Evolutionary conservation across 768 basidiomycete species (phyloP).

Genomic region (Ramaria sp.): DNA sequence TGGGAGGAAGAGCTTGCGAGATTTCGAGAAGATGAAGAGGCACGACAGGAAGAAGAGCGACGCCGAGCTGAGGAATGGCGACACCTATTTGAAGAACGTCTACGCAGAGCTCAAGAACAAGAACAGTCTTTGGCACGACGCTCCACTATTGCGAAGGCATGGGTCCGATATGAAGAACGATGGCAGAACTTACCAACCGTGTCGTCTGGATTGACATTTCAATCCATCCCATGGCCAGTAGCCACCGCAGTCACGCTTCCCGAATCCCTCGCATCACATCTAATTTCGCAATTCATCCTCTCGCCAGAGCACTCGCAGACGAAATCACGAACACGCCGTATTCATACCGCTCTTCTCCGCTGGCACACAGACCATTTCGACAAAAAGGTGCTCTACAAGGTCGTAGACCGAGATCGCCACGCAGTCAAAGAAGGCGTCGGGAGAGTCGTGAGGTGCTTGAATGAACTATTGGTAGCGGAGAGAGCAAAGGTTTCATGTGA

Average conservation of each 20-base stretch:
- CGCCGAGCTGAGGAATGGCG: slow-evolving; percentile 23
- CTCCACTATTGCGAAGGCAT: slow-evolving; percentile 40
- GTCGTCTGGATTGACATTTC: slow-evolving; percentile 35
- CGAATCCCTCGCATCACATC: slow-evolving; percentile 41
- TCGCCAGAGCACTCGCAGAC: slow-evolving; percentile 50
- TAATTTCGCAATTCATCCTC: slow-evolving; percentile 50
- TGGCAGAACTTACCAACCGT: slow-evolving; percentile 40
- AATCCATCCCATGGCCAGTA: slow-evolving; percentile 64
- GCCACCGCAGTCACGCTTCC: slow-evolving; percentile 28
- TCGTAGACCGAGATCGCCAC: slow-evolving; percentile 23
- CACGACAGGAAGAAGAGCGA: slow-evolving; percentile 36
- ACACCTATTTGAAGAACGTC: background rate
- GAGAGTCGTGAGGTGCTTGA: slow-evolving; percentile 31
- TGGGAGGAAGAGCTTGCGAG: slow-evolving; percentile 33
- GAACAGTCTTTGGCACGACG: slow-evolving; percentile 4
- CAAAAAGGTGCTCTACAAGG: slow-evolving; percentile 23
- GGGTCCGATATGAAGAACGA: slow-evolving; percentile 52
- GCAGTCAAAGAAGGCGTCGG: slow-evolving; percentile 28
- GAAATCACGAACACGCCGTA: slow-evolving; percentile 30
- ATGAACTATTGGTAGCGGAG: slow-evolving; percentile 14
- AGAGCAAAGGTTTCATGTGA: no score
- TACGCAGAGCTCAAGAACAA: background rate
- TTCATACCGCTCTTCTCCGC: slow-evolving; percentile 34
- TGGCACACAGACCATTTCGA: slow-evolving; percentile 52
- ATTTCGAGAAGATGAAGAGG: slow-evolving; percentile 31